Conservation (phyloP, 306 rosid genomes). For the Dryas drummondii region DNA sequence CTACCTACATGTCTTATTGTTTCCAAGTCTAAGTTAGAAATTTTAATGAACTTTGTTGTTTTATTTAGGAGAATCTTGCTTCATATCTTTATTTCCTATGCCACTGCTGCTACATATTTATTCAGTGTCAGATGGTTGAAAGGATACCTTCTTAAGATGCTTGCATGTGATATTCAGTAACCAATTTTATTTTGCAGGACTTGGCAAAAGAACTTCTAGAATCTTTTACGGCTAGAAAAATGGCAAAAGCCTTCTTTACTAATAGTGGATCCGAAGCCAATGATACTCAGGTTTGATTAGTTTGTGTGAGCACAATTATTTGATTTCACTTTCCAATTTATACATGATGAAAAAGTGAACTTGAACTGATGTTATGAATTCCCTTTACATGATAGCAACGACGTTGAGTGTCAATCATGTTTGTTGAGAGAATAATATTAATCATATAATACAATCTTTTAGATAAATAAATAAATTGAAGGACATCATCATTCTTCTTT, state of each 20-base stretch:
- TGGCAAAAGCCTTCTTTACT: slow-evolving; percentile 86
- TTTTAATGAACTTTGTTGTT: not conserved
- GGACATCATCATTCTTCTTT: not conserved
- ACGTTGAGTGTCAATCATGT: not conserved
- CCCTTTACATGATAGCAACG: slow-evolving; percentile 7
- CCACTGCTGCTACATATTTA: not conserved
- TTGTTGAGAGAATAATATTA: not conserved
- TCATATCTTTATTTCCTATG: not conserved
- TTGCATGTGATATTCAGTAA: slow-evolving; percentile 21
- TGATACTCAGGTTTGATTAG: slow-evolving; percentile 77
- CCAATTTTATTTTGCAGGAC: slow-evolving; percentile 53
- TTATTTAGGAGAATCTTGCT: not conserved
- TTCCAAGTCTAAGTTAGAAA: slow-evolving; percentile 9
- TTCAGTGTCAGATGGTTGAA: not conserved
- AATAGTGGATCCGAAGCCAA: slow-evolving; percentile 98
- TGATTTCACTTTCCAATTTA: slow-evolving; percentile 3
- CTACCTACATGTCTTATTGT: slow-evolving; percentile 1
- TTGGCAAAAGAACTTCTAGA: slow-evolving; percentile 83
- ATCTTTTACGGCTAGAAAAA: slow-evolving; percentile 69
- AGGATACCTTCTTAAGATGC: not conserved
- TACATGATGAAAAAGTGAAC: slow-evolving; percentile 1
- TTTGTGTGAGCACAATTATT: slow-evolving; percentile 25
- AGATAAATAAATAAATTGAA: not conserved
- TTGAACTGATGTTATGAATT: slow-evolving; percentile 3
- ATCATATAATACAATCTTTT: not conserved